Evolutionary conservation across 768 basidiomycete species (phyloP).

Genomic region (Saitozyma sp.): DNA sequence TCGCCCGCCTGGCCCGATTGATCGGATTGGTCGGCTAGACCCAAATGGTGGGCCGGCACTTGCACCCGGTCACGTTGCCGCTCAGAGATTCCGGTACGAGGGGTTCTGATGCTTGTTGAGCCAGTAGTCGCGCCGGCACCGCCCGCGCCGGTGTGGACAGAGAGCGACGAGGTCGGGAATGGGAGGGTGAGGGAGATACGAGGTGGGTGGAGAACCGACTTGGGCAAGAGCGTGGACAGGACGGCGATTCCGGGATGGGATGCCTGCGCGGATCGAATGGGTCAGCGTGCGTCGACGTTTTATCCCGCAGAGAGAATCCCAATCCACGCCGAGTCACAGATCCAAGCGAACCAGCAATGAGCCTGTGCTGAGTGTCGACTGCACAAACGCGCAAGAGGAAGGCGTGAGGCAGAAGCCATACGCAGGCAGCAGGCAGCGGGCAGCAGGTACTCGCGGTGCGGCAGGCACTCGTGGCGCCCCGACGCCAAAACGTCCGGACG

Average conservation of each 20-base stretch:
- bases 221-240: conserved; percentile 31
- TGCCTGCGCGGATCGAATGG: not conserved
- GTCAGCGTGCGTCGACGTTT: no score
- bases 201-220: conserved; percentile 40
- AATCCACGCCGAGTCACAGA: no score
- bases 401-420: no score
- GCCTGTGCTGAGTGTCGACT: no score
- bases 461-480: no score
- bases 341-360: no score
- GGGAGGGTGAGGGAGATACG: conserved; percentile 39
- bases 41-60: not conserved
- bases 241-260: conserved; percentile 27
- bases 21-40: conserved; percentile 2
- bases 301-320: no score
- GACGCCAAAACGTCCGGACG: no score
- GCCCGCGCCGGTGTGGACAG: conserved; percentile 10
- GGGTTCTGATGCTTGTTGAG: not conserved
- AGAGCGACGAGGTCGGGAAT: conserved; percentile 27
- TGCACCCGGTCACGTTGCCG: not conserved
- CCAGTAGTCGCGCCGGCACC: not conserved
- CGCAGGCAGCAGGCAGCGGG: no score
- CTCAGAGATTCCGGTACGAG: not conserved
- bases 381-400: no score
- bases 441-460: no score
- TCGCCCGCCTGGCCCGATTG: not conserved